Evolutionary conservation across 768 basidiomycete genomes (phyloP).

Genomic region (Myochromella boudieri): DNA sequence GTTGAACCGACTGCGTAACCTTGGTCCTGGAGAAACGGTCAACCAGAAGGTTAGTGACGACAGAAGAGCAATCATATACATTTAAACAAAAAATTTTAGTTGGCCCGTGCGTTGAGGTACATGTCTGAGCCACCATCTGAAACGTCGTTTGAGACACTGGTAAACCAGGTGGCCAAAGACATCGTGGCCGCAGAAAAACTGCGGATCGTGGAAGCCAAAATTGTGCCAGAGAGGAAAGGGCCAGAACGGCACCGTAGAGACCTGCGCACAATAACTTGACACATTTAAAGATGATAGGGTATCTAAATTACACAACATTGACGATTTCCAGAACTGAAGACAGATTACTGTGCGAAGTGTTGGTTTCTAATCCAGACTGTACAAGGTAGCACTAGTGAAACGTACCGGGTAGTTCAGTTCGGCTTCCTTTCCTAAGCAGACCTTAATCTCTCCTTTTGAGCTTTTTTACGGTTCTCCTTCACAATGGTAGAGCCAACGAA

Average conservation of each 20-base stretch:
- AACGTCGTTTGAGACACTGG: slow-evolving; percentile 40
- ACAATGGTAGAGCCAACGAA: slow-evolving; percentile 79
- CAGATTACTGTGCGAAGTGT: background rate
- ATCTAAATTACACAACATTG: background rate
- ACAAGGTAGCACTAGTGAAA: too few species aligned
- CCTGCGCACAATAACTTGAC: slow-evolving; percentile 13
- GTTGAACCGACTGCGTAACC: slow-evolving; percentile 48
- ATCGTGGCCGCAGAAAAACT: slow-evolving; percentile 71
- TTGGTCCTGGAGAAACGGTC: slow-evolving; percentile 47
- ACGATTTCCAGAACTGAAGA: background rate
- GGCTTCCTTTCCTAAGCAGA: slow-evolving; percentile 52
- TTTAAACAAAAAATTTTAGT: slow-evolving; percentile 31
- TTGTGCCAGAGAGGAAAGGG: slow-evolving; percentile 28
- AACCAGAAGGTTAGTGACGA: slow-evolving; percentile 44
- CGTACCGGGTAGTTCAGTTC: too few species aligned
- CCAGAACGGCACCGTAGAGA: slow-evolving; percentile 26
- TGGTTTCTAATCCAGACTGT: background rate
- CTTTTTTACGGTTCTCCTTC: slow-evolving; percentile 71
- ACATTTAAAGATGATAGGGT: background rate
- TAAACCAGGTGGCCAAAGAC: slow-evolving; percentile 62
- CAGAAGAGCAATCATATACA: slow-evolving; percentile 4
- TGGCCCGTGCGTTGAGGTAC: slow-evolving; percentile 51
- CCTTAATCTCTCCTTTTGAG: slow-evolving; percentile 59
- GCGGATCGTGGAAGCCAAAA: slow-evolving; percentile 44
- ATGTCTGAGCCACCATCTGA: slow-evolving; percentile 53